Evolutionary conservation across 2,329 filamentous ascomycete genomes (phyloP), one percentile per base, ranked within the genome.

Genomic region (Fusarium sp.): DNA sequence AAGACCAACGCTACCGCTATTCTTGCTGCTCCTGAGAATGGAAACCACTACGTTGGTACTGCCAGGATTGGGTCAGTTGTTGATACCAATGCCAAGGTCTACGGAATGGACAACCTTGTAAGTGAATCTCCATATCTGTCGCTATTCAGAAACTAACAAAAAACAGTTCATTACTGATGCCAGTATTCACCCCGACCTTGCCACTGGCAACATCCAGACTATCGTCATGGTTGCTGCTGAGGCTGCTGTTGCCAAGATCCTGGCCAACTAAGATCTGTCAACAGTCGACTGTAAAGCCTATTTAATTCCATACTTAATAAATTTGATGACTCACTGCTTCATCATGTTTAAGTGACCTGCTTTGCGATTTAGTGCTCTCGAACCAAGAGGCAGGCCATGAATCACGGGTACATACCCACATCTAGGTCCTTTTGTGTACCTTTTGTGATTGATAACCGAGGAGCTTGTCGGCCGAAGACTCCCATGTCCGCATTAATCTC

Each of bases 121-220:
- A 55, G 69, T 60, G 0, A 1, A 27, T 2, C 6, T 24, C 6
- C 3, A n/a, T 4, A 38, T 6, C 10, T 3, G 34, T 12, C 32
- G 18, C n/a, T 8, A 7, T 2, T 11, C 4, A 15, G 5, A 8
- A 5, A 22, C 44, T 62, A 24, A 54, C 40, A 32, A 10, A 13
- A 8, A 2, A 6, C 7, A 74, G 72, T 91, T 89, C 74, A 84
- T 91, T 18, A 86, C 91, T 5, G 90, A 92, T 74, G 89, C 87
- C 2, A 86, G 85, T 65, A 89, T 92, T 74, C 90, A 91, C 80
- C 90, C 91, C 0, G 90, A 90, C 63, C 86, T 91, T 62, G 84
- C 88, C 13, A 88, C 88, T 3, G 88, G 89, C 22, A 93, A 93
- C 77, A 90, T 90, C 3, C 86, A 87, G 57, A 84, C 88, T 4